These are phyloP conservation scores for Malus hybrid DNA, from an alignment of 331 rosid species.

Conservation along the genomic window DNA sequence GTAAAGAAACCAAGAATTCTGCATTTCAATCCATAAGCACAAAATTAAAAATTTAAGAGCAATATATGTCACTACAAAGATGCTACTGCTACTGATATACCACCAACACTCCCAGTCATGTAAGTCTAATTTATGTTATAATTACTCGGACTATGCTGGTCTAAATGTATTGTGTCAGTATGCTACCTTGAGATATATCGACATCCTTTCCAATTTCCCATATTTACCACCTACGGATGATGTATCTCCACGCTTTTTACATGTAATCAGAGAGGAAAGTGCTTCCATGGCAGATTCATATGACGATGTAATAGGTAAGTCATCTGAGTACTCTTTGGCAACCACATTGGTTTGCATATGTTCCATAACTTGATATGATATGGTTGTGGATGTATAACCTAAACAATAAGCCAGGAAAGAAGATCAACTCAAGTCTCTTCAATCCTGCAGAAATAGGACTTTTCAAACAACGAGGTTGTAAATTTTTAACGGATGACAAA, in stretches of 20 bases:
- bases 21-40: not conserved
- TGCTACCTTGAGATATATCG: constrained; percentile 53
- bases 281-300: constrained; percentile 65
- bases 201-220: constrained; percentile 45
- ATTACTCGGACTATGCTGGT: not conserved
- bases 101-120: not conserved
- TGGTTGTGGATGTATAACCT: constrained; percentile 24
- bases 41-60: not conserved
- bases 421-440: constrained; percentile 5
- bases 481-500: not conserved
- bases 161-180: not conserved
- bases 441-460: not conserved
- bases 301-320: constrained; percentile 23
- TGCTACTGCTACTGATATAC: not conserved
- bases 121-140: not conserved
- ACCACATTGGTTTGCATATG: constrained; percentile 24
- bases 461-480: not conserved
- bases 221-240: constrained; percentile 18
- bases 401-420: constrained; percentile 16
- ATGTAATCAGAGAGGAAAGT: constrained; percentile 67
- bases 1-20: constrained; percentile 16
- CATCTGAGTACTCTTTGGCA: constrained; percentile 19
- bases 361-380: constrained; percentile 26
- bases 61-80: not conserved
- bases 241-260: constrained; percentile 47